Evolutionary conservation across 345 rosid genomes (phyloP).

Genomic region (Firmiana major): DNA sequence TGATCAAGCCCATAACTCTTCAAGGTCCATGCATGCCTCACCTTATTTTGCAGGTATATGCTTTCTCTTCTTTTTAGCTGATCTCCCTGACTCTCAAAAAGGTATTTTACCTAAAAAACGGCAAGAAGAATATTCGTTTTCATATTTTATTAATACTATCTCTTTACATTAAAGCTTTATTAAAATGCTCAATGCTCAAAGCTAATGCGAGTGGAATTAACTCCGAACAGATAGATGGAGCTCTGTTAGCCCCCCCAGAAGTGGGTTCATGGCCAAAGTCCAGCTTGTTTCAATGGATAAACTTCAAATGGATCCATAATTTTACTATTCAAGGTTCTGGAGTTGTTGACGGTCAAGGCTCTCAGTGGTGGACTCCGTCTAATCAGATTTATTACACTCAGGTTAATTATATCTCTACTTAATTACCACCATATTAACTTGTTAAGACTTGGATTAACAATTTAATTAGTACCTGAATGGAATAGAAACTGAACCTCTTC

Average conservation of each 20-base stretch:
- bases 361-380: slow-evolving; percentile 61
- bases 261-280: slow-evolving; percentile 68
- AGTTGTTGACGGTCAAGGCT: slow-evolving; percentile 73
- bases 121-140: slow-evolving; percentile 14
- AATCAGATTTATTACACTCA: slow-evolving; percentile 34
- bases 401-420: slow-evolving; percentile 19
- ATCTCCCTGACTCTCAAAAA: not conserved
- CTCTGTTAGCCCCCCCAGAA: slow-evolving; percentile 54
- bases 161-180: too few species aligned
- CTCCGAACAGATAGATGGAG: slow-evolving; percentile 66
- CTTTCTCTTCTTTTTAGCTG: slow-evolving; percentile 15
- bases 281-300: slow-evolving; percentile 74
- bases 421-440: not conserved
- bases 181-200: slow-evolving; percentile 4
- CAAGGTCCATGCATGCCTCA: slow-evolving; percentile 67
- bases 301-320: slow-evolving; percentile 74
- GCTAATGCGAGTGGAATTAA: slow-evolving; percentile 18
- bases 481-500: not conserved
- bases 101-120: not conserved
- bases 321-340: slow-evolving; percentile 77
- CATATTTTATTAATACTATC: not conserved
- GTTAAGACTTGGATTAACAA: not conserved
- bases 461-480: not conserved
- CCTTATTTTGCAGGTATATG: slow-evolving; percentile 51
- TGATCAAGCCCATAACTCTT: slow-evolving; percentile 50